Evolutionary conservation across 2,329 filamentous ascomycete species (phyloP), one percentile per base, ranked within the genome.

Genomic region (Stemphylium beticola): DNA sequence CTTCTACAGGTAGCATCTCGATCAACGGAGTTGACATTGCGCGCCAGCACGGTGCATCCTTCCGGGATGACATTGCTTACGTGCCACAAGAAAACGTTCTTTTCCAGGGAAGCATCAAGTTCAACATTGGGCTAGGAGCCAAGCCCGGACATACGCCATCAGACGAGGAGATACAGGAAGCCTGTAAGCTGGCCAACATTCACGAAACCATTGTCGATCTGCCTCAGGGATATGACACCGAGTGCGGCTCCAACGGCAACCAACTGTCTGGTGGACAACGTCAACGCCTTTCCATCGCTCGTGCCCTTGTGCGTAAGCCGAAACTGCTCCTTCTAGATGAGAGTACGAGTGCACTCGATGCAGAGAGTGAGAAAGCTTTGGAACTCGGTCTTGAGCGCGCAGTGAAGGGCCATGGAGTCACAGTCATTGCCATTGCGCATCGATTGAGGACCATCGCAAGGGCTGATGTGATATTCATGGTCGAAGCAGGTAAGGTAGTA

Each of bases 141-240:
- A 77, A 79, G 1, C 86, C 85, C 1, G 82, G 79, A 11, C 76
- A 82, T 36, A 80, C 82, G 31, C 83, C 83, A 1, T 83, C 80
- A 0, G 77, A 85, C 39, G 82, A 78, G 8, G 87, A 90, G 41
- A 86, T 91, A 40, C 81, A 87, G 58, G 83, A 85, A 48, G 88
- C 88, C 0, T 90, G 87, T 67, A 81, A 82, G 52, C 75, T 88
- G 14, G 87, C 87, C 32, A 88, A 89, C 66, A 89, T 91, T 58
- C 87, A 91, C 73, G 85, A 90, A 22, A 85, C 83, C 20, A 88
- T 91, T 61, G 75, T 78, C 52, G 75, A 80, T 0, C 75, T 91
- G 14, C 87, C 87, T 0, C 76, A 87, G 12, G 86, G 87, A 0
- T 91, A 91, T 66, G 75, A 87, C 11, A 90, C 87, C 0, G 71